Percentiles rank a stretch among this genome's conserved stretches.
Evolutionary conservation across 306 rosid genomes (phyloP).

Genomic region (Dryas octopetala): DNA sequence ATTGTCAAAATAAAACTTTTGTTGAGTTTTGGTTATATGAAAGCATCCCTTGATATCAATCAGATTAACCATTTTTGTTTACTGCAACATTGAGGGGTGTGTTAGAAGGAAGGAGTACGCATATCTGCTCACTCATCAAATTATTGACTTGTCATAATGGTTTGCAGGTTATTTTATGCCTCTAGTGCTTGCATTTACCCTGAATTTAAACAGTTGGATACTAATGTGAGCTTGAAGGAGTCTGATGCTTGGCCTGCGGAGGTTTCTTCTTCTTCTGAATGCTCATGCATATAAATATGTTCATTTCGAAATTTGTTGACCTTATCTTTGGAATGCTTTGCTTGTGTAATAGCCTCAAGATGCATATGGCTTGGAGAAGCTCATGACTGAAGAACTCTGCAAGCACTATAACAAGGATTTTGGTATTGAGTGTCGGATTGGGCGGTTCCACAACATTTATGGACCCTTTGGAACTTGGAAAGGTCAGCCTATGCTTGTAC

Average conservation of each 20-base stretch:
- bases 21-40: too few species aligned
- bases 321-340: too few species aligned
- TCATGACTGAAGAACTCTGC: constrained; percentile 97
- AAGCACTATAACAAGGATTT: constrained; percentile 94
- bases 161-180: constrained; percentile 51
- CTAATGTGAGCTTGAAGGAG: constrained; percentile 97
- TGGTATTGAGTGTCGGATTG: constrained; percentile 90
- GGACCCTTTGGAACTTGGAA: constrained; percentile 99
- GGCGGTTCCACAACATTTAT: constrained; percentile 95
- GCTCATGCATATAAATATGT: too few species aligned
- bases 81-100: too few species aligned
- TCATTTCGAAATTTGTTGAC: neutral
- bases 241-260: constrained; percentile 99
- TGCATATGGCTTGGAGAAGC: constrained; percentile 99
- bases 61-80: too few species aligned
- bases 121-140: too few species aligned
- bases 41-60: too few species aligned
- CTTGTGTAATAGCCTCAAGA: constrained; percentile 75
- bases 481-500: neutral
- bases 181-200: constrained; percentile 99
- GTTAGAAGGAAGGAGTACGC: too few species aligned
- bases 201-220: constrained; percentile 91
- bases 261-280: constrained; percentile 27
- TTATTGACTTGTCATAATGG: too few species aligned
- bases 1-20: too few species aligned